phyloP scores from a whole-genome alignment of 176 grass and related monocot genomes.

The Olyra latifolia region DNA sequence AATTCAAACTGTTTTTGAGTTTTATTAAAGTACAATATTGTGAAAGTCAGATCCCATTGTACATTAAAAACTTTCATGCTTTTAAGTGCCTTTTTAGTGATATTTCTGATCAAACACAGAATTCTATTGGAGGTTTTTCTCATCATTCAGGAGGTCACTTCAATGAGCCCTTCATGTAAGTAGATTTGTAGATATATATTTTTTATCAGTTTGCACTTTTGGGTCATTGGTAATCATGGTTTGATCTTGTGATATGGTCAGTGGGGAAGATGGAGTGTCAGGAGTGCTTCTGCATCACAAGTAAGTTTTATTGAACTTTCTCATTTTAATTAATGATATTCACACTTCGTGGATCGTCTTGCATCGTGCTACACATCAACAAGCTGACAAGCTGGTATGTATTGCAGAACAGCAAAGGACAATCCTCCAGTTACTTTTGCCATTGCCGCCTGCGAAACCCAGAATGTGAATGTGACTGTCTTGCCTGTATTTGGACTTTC shows the following conservation, averaged over 20 bases:
- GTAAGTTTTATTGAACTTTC: slow-evolving; percentile 53
- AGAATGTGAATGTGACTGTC: slow-evolving; percentile 96
- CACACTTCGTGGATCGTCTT: neutral
- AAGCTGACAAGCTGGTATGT: slow-evolving; percentile 30
- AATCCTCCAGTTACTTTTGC: slow-evolving; percentile 97
- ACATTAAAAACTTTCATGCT: slow-evolving; percentile 19
- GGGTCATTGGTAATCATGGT: slow-evolving; percentile 4
- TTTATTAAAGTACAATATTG: neutral
- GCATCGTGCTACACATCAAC: neutral
- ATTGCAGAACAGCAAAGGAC: slow-evolving; percentile 92
- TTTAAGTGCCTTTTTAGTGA: slow-evolving; percentile 2
- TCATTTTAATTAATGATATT: slow-evolving; percentile 23
- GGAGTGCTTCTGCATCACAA: slow-evolving; percentile 99
- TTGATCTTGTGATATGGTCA: slow-evolving; percentile 40
- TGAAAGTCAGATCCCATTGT: neutral
- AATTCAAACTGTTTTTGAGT: neutral
- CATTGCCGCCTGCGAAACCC: slow-evolving; percentile 91
- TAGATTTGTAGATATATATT: slow-evolving; percentile 20
- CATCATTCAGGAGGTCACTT: slow-evolving; percentile 88
- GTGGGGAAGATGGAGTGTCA: slow-evolving; percentile 91
- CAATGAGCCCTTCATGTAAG: slow-evolving; percentile 97
- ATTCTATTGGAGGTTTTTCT: slow-evolving; percentile 98
- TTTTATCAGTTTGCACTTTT: neutral
- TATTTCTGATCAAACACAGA: slow-evolving; percentile 53
- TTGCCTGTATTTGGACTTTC: slow-evolving; percentile 89